A percentile compares a stretch with the other conserved stretches of the same genome.
These are phyloP conservation scores for Mollisia scopiformis DNA, from an alignment of 2,329 filamentous ascomycete species.

Conservation along the genomic window DNA sequence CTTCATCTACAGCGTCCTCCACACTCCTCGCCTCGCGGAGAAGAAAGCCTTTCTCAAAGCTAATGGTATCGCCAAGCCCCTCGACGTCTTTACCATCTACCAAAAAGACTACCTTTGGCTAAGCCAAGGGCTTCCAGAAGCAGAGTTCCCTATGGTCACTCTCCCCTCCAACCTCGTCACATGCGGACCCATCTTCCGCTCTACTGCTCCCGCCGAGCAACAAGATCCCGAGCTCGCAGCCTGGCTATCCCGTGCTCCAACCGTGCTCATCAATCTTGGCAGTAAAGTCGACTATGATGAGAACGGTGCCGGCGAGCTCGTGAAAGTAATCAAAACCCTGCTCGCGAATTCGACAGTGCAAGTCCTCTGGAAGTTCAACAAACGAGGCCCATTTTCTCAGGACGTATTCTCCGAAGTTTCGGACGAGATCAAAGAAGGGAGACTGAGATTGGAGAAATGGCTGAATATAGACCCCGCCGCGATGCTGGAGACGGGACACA, in stretches of 20 bases:
- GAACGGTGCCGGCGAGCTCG: constrained; percentile 41
- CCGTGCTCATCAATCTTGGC: constrained; percentile 50
- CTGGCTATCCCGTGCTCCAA: constrained; percentile 44
- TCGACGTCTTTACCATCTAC: constrained; percentile 4
- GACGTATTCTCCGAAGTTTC: constrained; percentile 13
- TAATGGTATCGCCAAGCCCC: constrained; percentile 22
- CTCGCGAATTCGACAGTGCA: constrained; percentile 35
- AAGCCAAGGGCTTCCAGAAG: constrained; percentile 17
- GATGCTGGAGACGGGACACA: constrained; percentile 38
- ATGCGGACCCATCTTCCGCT: constrained; percentile 48
- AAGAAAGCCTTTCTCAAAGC: constrained; percentile 28
- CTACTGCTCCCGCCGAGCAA: constrained; percentile 35
- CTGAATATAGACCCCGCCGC: constrained; percentile 19
- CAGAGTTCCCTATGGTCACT: constrained; percentile 38
- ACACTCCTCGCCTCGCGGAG: constrained; percentile 14
- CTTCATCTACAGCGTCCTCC: constrained; percentile 19
- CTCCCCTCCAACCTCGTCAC: constrained; percentile 43
- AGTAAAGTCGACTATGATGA: not conserved
- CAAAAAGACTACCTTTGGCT: constrained; percentile 21
- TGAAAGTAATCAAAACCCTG: constrained; percentile 38
- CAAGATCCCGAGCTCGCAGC: constrained; percentile 42
- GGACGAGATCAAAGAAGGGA: constrained; percentile 1
- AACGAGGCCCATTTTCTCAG: not conserved
- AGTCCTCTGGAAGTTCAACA: constrained; percentile 39
- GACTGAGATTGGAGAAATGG: constrained; percentile 12